Conservation (phyloP, 1,284 basidiomycete species). For the Termitomyces sp. region DNA sequence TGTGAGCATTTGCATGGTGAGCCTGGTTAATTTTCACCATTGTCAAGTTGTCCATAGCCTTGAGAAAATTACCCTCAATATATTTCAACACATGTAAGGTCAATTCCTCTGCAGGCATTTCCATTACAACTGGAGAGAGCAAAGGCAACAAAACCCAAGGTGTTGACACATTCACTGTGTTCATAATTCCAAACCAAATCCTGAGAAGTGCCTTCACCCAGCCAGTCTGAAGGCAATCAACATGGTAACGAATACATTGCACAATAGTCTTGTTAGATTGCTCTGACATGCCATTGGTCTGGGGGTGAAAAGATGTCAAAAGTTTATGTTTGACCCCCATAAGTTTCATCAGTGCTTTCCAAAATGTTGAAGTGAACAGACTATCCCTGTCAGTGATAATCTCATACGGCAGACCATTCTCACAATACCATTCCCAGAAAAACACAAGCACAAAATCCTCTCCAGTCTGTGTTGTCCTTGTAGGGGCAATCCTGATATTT, state of each 20-base stretch:
- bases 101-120: too few species aligned
- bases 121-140: neutral
- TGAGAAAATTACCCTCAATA: too few species aligned
- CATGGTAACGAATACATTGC: neutral
- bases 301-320: slow-evolving; percentile 1
- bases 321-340: neutral
- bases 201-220: neutral
- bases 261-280: neutral
- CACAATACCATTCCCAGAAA: slow-evolving; percentile 29
- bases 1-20: too few species aligned
- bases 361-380: neutral
- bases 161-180: slow-evolving; percentile 3
- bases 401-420: slow-evolving; percentile 16
- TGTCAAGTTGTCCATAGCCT: too few species aligned
- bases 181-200: slow-evolving; percentile 5
- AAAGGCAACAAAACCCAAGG: too few species aligned
- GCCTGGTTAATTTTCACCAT: too few species aligned
- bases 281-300: neutral
- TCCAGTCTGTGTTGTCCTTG: too few species aligned
- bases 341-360: neutral
- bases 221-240: neutral
- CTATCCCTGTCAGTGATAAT: slow-evolving; percentile 14
- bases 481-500: too few species aligned
- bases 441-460: slow-evolving; percentile 13
- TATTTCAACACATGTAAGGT: too few species aligned